Evolutionary conservation across 169 alveolate genomes (phyloP).

Genomic region (Perkinsus marinus): DNA sequence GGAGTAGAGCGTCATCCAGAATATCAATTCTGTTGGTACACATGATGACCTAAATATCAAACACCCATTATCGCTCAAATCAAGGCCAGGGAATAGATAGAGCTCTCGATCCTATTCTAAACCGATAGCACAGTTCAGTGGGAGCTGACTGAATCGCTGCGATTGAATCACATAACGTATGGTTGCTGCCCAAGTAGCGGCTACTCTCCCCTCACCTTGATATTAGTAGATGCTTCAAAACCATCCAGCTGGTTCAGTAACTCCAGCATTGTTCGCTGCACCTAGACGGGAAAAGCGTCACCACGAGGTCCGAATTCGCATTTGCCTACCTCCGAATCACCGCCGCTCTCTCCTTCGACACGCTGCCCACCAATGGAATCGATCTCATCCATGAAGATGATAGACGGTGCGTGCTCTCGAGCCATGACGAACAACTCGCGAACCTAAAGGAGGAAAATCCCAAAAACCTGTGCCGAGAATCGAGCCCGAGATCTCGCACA

Average conservation of each 20-base stretch:
- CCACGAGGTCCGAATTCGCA: conserved; percentile 62
- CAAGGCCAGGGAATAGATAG: no score
- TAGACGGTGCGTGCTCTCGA: conserved; percentile 96
- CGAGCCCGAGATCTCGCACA: conserved; percentile 26
- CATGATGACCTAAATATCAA: conserved; percentile 69
- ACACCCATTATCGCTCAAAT: not conserved
- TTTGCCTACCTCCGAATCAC: conserved; percentile 87
- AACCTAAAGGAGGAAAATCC: conserved; percentile 65
- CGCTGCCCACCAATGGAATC: conserved; percentile 94
- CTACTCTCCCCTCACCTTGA: conserved; percentile 50
- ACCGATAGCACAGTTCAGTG: no score
- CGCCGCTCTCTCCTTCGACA: conserved; percentile 74
- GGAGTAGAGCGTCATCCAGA: conserved; percentile 92
- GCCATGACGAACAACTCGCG: conserved; percentile 97
- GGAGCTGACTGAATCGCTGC: no score
- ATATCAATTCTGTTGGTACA: conserved; percentile 98
- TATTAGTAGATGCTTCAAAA: conserved; percentile 96
- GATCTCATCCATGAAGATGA: conserved; percentile 97
- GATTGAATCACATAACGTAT: conserved; percentile 65
- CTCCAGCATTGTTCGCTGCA: conserved; percentile 99
- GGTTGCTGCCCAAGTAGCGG: conserved; percentile 40
- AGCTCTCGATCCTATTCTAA: no score
- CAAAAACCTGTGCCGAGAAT: not conserved
- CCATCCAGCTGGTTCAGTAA: conserved; percentile 96
- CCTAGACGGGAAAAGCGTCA: conserved; percentile 49